A percentile compares a stretch with the other conserved stretches of the same genome.
These are phyloP conservation scores for Aspergillus quadricinctus DNA, from an alignment of 2,329 filamentous ascomycete species.

Conservation along the genomic window DNA sequence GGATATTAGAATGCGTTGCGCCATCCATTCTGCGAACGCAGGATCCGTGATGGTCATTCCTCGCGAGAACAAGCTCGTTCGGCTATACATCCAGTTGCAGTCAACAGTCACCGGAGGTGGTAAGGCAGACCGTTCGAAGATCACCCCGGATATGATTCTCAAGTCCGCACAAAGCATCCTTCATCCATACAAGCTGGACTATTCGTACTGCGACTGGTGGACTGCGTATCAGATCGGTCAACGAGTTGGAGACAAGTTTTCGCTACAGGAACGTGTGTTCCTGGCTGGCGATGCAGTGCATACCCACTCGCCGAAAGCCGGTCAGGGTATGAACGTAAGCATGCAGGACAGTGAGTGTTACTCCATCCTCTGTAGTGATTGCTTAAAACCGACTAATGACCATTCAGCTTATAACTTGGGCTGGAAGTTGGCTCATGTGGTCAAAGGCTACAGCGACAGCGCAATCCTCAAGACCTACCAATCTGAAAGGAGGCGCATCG, in stretches of 20 bases:
- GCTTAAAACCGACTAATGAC: neutral
- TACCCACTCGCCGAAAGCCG: slow-evolving; percentile 38
- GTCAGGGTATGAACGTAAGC: slow-evolving; percentile 68
- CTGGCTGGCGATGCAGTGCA: slow-evolving; percentile 64
- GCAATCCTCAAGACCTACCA: slow-evolving; percentile 50
- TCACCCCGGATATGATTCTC: slow-evolving; percentile 62
- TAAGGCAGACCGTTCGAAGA: slow-evolving; percentile 54
- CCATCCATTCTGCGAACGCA: slow-evolving; percentile 52
- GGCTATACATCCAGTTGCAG: slow-evolving; percentile 62
- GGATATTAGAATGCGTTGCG: slow-evolving; percentile 56
- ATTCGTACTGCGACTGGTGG: slow-evolving; percentile 64
- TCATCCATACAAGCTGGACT: slow-evolving; percentile 61
- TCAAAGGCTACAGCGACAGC: slow-evolving; percentile 39
- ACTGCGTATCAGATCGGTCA: slow-evolving; percentile 66
- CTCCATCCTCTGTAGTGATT: neutral
- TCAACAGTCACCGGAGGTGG: slow-evolving; percentile 42
- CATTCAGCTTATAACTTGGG: slow-evolving; percentile 49
- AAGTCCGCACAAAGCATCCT: slow-evolving; percentile 61
- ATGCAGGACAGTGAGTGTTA: slow-evolving; percentile 56
- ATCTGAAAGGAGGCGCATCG: slow-evolving; percentile 54
- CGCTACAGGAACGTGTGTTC: slow-evolving; percentile 57
- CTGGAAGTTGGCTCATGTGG: slow-evolving; percentile 52
- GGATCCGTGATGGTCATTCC: slow-evolving; percentile 64
- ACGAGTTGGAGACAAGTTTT: slow-evolving; percentile 57
- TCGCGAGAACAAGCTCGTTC: slow-evolving; percentile 58